Base-by-base conservation (phyloP, 352 stramenopile genomes). In the Hyaloperonospora brassicae region DNA sequence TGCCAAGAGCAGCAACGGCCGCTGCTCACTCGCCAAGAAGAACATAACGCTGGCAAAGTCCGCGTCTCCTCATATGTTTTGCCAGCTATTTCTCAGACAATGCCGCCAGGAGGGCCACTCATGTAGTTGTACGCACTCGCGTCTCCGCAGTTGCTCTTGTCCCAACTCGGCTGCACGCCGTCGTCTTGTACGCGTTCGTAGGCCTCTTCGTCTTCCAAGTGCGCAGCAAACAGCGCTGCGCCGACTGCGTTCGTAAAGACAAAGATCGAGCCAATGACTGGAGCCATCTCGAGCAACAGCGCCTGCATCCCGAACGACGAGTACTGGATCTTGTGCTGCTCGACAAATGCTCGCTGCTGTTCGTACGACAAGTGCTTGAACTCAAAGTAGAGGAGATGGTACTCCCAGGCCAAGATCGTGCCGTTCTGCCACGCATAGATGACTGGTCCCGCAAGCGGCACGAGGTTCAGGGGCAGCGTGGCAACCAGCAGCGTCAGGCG, bases 321-420 rank as follows among this genome's bases (percentile, higher is more conserved):
- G 66, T 88, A 90, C 55, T 86, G 61, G 39, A 64, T 43, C 46
- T 76, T 73, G 57, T 66, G 75, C 25, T 68, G 52, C 9, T 72
- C 52, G 21, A 90, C 45, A 11, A 86, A 70, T 6, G 51, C 55
- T 50, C 75, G 72, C 48, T 90, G 79, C 45, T 87, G 65, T 12
- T 47, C 62, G 57, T 86, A 86, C n/a, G 45, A 50, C 21, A 68
- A 67, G 50, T 76, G 73, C 47, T 82, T 83, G 52, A 86, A 70
- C 60, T 87, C 77, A 57, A 90, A 88, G 58, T 86, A 90, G 56
- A 79, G 80, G 30, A 87, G 60, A 51, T 87, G 77, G 40, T 83
- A 75, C 57, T 87, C 77, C 79, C 79, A 90, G 7, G 69, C 77
- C 47, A 86, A 51, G 46, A 88, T 59, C 17, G 70, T 74, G 56